phyloP scores from a whole-genome alignment of 2,329 filamentous ascomycete genomes.

The Pyricularia pennisetigena region DNA sequence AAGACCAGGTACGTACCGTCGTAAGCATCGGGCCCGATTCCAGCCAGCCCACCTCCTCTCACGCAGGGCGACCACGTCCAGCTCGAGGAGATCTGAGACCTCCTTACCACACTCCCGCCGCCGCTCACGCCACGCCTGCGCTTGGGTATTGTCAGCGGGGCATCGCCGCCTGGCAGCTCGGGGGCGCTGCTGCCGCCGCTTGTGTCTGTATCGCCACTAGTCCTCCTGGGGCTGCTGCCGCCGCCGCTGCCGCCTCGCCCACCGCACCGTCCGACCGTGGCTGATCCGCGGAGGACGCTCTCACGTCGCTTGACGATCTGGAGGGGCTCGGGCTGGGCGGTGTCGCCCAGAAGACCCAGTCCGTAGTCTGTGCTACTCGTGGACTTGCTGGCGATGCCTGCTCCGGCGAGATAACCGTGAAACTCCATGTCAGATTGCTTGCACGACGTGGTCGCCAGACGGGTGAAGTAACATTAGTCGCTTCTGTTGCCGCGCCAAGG shows the following conservation, averaged over 20 bases:
- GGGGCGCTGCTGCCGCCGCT: constrained; percentile 11
- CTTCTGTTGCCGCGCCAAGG: background rate
- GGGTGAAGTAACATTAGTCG: background rate
- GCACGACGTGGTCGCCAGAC: background rate
- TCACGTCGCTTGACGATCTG: constrained; percentile 11
- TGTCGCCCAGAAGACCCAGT: background rate
- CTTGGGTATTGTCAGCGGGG: constrained; percentile 24
- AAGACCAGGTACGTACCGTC: background rate
- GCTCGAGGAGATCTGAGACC: constrained; percentile 53
- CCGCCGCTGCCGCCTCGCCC: background rate
- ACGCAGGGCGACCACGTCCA: constrained; percentile 2
- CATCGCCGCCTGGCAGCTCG: constrained; percentile 13
- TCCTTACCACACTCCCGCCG: background rate
- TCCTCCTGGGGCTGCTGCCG: background rate
- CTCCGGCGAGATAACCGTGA: background rate
- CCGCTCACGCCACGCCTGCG: constrained; percentile 15
- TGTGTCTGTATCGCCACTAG: constrained; percentile 16
- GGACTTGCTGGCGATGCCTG: background rate
- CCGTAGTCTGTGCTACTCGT: background rate
- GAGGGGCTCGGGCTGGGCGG: constrained; percentile 10
- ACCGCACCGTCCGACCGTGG: background rate
- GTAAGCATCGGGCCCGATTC: background rate
- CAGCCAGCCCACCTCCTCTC: background rate
- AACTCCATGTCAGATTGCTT: constrained; percentile 3
- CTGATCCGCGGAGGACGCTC: background rate